Evolutionary conservation across 257 asterid genomes (phyloP).

Genomic region (Salvia miltiorrhiza): DNA sequence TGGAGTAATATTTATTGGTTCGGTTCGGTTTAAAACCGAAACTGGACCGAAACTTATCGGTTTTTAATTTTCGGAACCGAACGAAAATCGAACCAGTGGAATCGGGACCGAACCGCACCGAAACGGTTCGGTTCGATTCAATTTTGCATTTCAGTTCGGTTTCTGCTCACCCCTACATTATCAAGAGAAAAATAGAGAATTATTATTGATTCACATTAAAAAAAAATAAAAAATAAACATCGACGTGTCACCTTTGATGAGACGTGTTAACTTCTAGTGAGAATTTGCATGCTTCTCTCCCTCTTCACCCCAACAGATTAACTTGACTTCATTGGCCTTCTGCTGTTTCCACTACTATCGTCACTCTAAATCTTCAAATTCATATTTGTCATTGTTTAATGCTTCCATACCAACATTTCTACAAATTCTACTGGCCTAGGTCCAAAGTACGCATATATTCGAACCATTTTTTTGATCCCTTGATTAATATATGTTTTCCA

Average conservation of each 20-base stretch:
- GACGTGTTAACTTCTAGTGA: slow-evolving; percentile 26
- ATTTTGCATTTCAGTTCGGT: too few species aligned
- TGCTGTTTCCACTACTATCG: not conserved
- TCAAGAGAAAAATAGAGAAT: too few species aligned
- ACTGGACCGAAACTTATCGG: too few species aligned
- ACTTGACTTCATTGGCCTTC: not conserved
- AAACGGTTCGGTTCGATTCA: too few species aligned
- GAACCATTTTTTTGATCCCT: not conserved
- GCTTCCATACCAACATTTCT: not conserved
- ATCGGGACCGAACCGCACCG: too few species aligned
- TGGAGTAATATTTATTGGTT: too few species aligned
- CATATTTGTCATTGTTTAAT: not conserved
- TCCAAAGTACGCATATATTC: slow-evolving; percentile 3
- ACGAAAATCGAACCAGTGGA: too few species aligned
- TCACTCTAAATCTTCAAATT: not conserved
- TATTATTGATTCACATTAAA: too few species aligned
- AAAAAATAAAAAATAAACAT: not conserved
- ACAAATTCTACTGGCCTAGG: slow-evolving; percentile 9
- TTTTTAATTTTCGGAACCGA: too few species aligned
- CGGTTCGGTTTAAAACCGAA: too few species aligned
- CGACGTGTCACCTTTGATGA: slow-evolving; percentile 25
- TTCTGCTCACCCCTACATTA: too few species aligned
- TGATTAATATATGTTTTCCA: not conserved
- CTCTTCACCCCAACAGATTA: not conserved
- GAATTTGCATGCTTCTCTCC: slow-evolving; percentile 14